Base-by-base conservation (phyloP, 768 basidiomycete species). In the Vishniacozyma victoriae region DNA sequence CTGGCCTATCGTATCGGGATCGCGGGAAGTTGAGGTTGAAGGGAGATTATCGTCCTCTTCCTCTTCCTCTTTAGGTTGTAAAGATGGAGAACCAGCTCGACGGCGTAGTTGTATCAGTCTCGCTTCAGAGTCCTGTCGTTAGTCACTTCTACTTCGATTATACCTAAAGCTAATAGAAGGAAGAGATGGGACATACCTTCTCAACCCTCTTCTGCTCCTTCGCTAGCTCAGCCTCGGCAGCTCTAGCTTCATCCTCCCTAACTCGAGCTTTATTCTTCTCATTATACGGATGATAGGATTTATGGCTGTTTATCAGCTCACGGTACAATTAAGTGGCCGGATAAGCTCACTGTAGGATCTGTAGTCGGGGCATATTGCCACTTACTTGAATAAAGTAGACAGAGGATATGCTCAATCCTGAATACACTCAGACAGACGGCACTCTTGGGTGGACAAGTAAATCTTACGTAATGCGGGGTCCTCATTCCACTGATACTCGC, bases 181-280 rank as follows among this genome's bases (percentile, higher is more conserved):
- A 22, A 27, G 41, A 45, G 19, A 31, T 35, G 22, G 49, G 26
- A 60, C 60, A 13, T 24, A 71, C 67, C 5, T 48, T 46, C 35
- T 70, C 64, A n/a, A 73, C 41, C 36, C 52, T 46, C 31, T 55
- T 49, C 27, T 63, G 56, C 59, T 73, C 72, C 18, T 54, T 50
- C 14, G 48, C 54, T 23, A 64, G 48, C 33, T 66, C 65, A 44
- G 63, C 64, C n/a, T 54, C 61, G 25, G 43, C 44, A 19, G 71
- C 71, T 47, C 57, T 50, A 16, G 62, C 66, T 56, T 73, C 72
- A 55, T 73, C 72, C 41, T 71, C 64, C 20, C 71, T 51, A 20
- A 73, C 72, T 37, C 62, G 53, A 42, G 71, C 64, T 55, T 73
- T 73, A 61, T 73, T 73, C 54, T 57, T 64, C 46, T 73, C 71